Conservation (phyloP, 2,329 filamentous ascomycete species). For the Diaporthe capsici region DNA sequence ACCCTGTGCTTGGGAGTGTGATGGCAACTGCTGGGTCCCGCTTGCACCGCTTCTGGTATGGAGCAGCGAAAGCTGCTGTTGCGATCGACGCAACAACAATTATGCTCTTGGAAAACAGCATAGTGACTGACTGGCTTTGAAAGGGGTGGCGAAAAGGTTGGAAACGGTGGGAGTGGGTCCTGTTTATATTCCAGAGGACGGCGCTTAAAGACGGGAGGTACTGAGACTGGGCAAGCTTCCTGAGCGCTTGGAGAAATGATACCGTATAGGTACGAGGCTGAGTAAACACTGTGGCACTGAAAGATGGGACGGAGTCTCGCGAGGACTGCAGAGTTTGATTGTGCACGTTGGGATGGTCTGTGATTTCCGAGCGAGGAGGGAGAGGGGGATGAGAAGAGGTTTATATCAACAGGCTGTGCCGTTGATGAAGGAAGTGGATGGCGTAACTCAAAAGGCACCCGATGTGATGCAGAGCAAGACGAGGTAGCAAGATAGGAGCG, state of each 20-base stretch:
- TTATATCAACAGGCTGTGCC: constrained; percentile 31
- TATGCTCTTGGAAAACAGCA: constrained; percentile 31
- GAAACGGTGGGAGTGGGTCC: not conserved
- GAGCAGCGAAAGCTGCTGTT: constrained; percentile 39
- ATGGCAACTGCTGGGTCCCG: constrained; percentile 45
- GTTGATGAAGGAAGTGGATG: constrained; percentile 12
- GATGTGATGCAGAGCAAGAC: constrained; percentile 14
- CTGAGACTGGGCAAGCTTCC: constrained; percentile 22
- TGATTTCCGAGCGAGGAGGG: not conserved
- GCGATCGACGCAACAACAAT: constrained; percentile 29
- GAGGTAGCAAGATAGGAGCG: constrained; percentile 27
- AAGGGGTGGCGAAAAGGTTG: not conserved
- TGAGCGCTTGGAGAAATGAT: constrained; percentile 33
- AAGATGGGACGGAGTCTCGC: constrained; percentile 10
- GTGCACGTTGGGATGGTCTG: not conserved
- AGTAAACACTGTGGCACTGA: not conserved
- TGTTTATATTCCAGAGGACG: constrained; percentile 29
- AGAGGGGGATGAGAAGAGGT: not conserved
- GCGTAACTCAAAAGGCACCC: constrained; percentile 5
- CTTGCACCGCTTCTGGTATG: constrained; percentile 33
- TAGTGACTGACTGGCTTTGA: constrained; percentile 12
- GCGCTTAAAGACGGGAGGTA: constrained; percentile 17
- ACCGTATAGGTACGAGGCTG: not conserved
- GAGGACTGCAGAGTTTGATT: constrained; percentile 7
- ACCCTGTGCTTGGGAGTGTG: constrained; percentile 57